A percentile compares a stretch with the other conserved stretches of the same genome.
phyloP scores from a whole-genome alignment of 148 eudicot species.

The Suaeda aralocaspica region DNA sequence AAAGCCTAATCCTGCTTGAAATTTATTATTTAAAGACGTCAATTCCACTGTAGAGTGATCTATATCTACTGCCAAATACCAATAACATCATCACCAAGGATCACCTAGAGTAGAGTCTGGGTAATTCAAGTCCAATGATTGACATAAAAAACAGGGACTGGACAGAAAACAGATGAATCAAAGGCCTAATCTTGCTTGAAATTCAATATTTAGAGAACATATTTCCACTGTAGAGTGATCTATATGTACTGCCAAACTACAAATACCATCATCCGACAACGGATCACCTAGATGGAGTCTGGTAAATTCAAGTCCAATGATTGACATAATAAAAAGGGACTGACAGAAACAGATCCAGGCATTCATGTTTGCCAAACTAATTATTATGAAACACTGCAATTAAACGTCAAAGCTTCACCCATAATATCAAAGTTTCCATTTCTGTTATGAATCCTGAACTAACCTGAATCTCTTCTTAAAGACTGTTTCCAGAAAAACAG shows the following conservation, averaged over 20 bases:
- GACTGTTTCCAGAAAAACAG: constrained; percentile 81
- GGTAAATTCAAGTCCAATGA: no score
- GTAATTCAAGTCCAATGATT: background rate
- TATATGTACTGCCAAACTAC: no score
- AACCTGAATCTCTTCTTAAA: constrained; percentile 75
- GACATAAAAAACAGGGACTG: background rate
- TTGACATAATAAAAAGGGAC: no score
- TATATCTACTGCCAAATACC: background rate
- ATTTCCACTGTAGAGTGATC: no score
- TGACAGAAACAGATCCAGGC: no score
- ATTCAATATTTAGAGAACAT: no score
- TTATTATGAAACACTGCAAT: no score
- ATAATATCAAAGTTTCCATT: background rate
- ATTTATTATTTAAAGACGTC: background rate
- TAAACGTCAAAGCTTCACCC: background rate
- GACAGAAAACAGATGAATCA: background rate
- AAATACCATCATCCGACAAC: no score
- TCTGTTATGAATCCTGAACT: no score
- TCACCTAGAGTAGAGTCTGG: background rate
- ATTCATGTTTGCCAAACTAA: no score
- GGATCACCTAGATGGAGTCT: no score
- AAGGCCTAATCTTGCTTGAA: no score
- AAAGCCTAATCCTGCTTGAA: background rate
- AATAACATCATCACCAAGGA: background rate
- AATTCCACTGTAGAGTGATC: background rate